phyloP scores from a whole-genome alignment of 345 rosid genomes.

The Bretschneidera sinensis region DNA sequence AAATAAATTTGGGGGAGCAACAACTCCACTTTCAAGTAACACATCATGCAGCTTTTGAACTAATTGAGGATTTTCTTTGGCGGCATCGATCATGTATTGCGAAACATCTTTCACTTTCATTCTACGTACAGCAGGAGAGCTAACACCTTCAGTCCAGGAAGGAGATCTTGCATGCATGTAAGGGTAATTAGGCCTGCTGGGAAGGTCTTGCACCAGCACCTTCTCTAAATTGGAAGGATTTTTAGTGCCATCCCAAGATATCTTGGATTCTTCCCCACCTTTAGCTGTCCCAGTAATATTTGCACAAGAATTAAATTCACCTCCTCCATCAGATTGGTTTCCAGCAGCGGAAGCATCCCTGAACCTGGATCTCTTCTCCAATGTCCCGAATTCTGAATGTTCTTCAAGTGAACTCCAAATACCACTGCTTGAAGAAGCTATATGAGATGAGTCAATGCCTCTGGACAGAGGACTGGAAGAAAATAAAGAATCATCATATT shows the following conservation, averaged over 20 bases:
- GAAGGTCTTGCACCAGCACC: conserved; percentile 25
- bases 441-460: conserved; percentile 55
- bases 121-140: conserved; percentile 73
- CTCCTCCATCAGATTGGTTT: conserved; percentile 39
- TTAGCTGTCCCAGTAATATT: conserved; percentile 18
- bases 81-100: conserved; percentile 89
- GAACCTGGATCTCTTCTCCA: conserved; percentile 42
- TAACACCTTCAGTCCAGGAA: conserved; percentile 97
- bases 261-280: conserved; percentile 37
- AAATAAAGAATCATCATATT: conserved; percentile 53
- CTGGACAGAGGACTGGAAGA: conserved; percentile 63
- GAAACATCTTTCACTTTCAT: conserved; percentile 97
- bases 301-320: conserved; percentile 25
- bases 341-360: conserved; percentile 29
- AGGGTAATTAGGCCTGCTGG: conserved; percentile 46
- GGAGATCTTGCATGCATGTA: conserved; percentile 70
- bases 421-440: conserved; percentile 67
- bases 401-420: conserved; percentile 61
- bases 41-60: conserved; percentile 93
- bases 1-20: conserved; percentile 82
- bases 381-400: conserved; percentile 48
- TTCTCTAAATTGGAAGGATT: conserved; percentile 29
- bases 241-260: conserved; percentile 25
- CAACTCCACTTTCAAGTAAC: conserved; percentile 87
- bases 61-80: conserved; percentile 89